These are phyloP conservation scores for Cutaneotrichosporon spelunceum DNA, from an alignment of 1,284 basidiomycete genomes.

Conservation along the genomic window DNA sequence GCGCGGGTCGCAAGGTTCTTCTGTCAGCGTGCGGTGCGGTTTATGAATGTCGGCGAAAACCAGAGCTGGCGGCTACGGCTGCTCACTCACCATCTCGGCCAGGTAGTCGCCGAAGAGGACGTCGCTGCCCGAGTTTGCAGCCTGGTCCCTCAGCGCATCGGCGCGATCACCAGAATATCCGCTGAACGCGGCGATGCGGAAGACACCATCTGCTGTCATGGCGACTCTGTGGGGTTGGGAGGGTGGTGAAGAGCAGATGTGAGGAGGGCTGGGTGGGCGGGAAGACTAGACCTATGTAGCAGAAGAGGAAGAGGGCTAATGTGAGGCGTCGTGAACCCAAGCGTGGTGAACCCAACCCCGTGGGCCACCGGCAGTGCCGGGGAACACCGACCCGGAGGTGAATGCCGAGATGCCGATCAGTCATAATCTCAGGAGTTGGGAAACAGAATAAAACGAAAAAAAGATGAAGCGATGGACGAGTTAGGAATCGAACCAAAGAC, in stretches of 20 bases:
- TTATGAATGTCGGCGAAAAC: not conserved
- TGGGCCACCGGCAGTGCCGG: constrained; percentile 1
- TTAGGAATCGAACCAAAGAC: constrained; percentile 8
- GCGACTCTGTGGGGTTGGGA: not conserved
- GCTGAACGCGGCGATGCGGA: constrained; percentile 26
- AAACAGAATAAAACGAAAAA: not conserved
- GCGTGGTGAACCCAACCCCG: not conserved
- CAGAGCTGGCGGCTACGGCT: not conserved
- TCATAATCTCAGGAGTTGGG: not conserved
- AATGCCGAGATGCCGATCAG: constrained; percentile 2
- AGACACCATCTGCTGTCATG: constrained; percentile 9
- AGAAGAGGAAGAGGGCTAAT: no score
- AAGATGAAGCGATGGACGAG: not conserved
- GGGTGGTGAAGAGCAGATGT: not conserved
- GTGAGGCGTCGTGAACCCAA: no score
- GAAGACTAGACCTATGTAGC: not conserved
- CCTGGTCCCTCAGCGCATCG: constrained; percentile 16
- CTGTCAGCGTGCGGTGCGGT: not conserved
- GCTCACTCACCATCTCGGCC: constrained; percentile 21
- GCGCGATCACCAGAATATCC: constrained; percentile 16
- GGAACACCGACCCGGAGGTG: not conserved
- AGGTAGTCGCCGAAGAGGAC: constrained; percentile 28
- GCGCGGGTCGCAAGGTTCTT: constrained; percentile 26
- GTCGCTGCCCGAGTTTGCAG: constrained; percentile 12
- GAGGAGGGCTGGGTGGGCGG: no score